These are phyloP conservation scores for Amborella trichopoda DNA, from an alignment of 164 flowering plant species.

Conservation along the genomic window DNA sequence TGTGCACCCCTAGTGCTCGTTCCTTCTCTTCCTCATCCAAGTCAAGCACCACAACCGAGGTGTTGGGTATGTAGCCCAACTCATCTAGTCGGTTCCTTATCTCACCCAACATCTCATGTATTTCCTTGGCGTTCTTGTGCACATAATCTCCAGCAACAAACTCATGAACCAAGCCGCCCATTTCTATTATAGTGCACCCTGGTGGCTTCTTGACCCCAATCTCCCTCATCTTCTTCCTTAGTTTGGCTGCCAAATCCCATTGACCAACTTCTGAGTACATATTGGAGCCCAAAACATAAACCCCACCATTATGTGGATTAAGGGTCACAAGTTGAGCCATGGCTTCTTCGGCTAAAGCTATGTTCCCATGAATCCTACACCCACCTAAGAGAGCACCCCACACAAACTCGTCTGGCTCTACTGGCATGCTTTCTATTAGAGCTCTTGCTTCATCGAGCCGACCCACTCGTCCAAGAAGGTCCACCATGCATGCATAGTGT, in stretches of 20 bases:
- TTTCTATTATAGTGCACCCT: neutral
- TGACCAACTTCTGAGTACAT: neutral
- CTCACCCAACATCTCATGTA: neutral
- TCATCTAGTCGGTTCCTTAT: neutral
- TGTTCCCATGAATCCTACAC: constrained; percentile 66
- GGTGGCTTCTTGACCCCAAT: neutral
- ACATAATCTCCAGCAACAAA: neutral
- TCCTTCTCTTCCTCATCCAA: constrained; percentile 2
- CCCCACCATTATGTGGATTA: neutral
- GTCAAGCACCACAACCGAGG: neutral
- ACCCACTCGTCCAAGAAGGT: constrained; percentile 53
- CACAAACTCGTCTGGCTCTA: constrained; percentile 65
- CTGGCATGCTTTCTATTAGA: constrained; percentile 24
- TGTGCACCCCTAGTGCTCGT: neutral
- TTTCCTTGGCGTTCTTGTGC: neutral
- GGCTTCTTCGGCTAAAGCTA: constrained; percentile 39
- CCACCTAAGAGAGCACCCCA: constrained; percentile 85
- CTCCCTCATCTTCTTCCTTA: neutral
- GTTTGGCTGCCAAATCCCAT: neutral
- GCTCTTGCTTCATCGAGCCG: constrained; percentile 34
- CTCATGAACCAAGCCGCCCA: constrained; percentile 1
- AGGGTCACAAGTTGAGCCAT: constrained; percentile 5
- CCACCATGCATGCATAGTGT: constrained; percentile 60
- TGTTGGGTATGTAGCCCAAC: neutral
- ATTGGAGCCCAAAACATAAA: neutral